phyloP scores from a whole-genome alignment of 192 early-diverging fungal species.

The Mycoemilia scoparia region DNA sequence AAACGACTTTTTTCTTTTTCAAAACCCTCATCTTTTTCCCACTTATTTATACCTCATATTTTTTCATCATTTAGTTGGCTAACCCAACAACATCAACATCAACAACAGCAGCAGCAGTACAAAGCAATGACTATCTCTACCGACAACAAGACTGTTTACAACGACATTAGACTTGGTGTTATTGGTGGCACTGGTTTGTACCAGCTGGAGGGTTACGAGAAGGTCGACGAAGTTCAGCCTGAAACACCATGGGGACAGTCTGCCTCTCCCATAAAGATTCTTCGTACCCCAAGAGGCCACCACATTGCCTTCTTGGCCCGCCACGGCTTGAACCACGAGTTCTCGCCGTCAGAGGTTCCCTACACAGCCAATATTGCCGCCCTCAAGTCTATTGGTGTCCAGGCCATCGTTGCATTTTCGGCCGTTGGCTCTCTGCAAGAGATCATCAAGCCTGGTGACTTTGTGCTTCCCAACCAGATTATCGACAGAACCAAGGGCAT shows the following conservation, averaged over 20 bases:
- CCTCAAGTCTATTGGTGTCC: slow-evolving; percentile 80
- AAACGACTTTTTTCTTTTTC: too few relatives aligned
- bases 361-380: slow-evolving; percentile 95
- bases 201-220: slow-evolving; percentile 58
- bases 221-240: slow-evolving; percentile 67
- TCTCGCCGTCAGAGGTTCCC: slow-evolving; percentile 80
- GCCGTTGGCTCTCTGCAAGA: slow-evolving; percentile 91
- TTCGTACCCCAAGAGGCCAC: slow-evolving; percentile 40
- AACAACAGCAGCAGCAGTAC: too few relatives aligned
- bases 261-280: slow-evolving; percentile 71
- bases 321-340: slow-evolving; percentile 78
- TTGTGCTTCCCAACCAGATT: slow-evolving; percentile 85
- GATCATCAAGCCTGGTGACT: slow-evolving; percentile 85
- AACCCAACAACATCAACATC: too few relatives aligned
- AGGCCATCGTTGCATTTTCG: slow-evolving; percentile 87
- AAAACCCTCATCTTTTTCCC: too few relatives aligned
- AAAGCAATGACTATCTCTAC: too few relatives aligned
- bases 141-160: too few relatives aligned
- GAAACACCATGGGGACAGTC: slow-evolving; percentile 84
- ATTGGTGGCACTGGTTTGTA: slow-evolving; percentile 95
- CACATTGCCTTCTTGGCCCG: slow-evolving; percentile 93
- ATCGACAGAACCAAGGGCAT: slow-evolving; percentile 97
- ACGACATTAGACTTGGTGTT: slow-evolving; percentile 64
- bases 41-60: too few relatives aligned
- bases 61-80: too few relatives aligned